Percentiles rank a stretch among this genome's conserved stretches.
Evolutionary conservation across 805 yeast genomes (phyloP).

Genomic region (Wickerhamomyces pijperi): DNA sequence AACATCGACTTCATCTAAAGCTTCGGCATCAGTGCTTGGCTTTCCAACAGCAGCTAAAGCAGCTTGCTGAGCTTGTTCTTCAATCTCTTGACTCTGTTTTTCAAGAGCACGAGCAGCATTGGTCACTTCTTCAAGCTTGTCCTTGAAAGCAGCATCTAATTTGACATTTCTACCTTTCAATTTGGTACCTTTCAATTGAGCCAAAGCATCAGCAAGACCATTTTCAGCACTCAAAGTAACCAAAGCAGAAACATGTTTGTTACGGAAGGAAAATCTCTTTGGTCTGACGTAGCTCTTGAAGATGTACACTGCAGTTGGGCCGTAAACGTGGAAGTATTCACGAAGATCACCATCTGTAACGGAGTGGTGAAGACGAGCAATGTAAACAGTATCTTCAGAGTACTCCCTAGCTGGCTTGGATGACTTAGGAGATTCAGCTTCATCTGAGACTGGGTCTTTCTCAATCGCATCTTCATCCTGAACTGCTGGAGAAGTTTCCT

Average conservation of each 20-base stretch:
- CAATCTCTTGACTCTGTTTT: not conserved
- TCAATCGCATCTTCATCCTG: no score
- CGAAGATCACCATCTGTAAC: slow-evolving; percentile 33
- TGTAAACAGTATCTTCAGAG: slow-evolving; percentile 36
- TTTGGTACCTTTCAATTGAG: slow-evolving; percentile 24
- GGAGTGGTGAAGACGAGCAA: slow-evolving; percentile 28
- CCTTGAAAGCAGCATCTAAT: slow-evolving; percentile 28
- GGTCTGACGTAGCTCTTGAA: slow-evolving; percentile 26
- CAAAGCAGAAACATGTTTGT: slow-evolving; percentile 37
- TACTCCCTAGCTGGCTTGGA: slow-evolving; percentile 6
- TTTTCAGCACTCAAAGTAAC: slow-evolving; percentile 33
- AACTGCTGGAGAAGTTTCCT: no score
- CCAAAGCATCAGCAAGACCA: slow-evolving; percentile 32
- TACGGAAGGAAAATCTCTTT: slow-evolving; percentile 18
- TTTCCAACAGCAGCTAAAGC: not conserved
- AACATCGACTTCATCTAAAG: not conserved
- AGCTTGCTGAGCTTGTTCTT: not conserved
- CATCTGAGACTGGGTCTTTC: no score
- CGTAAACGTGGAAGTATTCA: slow-evolving; percentile 31
- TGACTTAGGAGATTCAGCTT: not conserved
- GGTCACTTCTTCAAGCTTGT: slow-evolving; percentile 34
- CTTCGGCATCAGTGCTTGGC: no score
- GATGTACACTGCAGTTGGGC: slow-evolving; percentile 36
- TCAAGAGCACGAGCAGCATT: slow-evolving; percentile 18
- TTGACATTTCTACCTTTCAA: slow-evolving; percentile 25